phyloP scores from a whole-genome alignment of 1,284 basidiomycete species.

The Kwoniella shivajii region DNA sequence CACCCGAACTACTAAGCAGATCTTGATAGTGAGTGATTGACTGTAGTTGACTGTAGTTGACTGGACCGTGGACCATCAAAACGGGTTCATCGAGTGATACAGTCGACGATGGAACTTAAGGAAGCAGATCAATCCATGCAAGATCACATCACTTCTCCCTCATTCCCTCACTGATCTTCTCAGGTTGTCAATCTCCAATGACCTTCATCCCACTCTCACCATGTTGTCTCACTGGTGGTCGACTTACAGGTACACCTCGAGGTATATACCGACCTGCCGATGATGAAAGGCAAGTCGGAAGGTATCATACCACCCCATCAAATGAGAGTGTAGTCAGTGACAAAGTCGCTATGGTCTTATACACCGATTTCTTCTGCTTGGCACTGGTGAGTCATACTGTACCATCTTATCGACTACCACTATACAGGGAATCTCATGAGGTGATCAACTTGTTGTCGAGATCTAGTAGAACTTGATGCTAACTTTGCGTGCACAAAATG shows the following conservation, averaged over 20 bases:
- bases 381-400: conserved; percentile 48
- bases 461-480: no score
- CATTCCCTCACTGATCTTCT: not conserved
- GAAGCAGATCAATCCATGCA: not conserved
- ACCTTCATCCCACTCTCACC: conserved; percentile 28
- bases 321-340: conserved; percentile 20
- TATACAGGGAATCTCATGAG: no score
- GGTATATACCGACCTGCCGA: conserved; percentile 24
- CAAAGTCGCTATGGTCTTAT: conserved; percentile 59
- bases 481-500: no score
- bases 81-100: no score
- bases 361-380: conserved; percentile 66
- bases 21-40: not conserved
- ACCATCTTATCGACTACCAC: not conserved
- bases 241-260: conserved; percentile 29
- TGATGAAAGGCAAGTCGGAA: conserved; percentile 14
- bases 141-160: not conserved
- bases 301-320: conserved; percentile 44
- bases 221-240: conserved; percentile 33
- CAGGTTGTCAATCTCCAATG: conserved; percentile 5
- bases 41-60: conserved; percentile 1
- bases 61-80: not conserved
- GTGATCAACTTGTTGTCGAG: no score
- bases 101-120: not conserved
- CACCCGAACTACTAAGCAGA: not conserved